Evolutionary conservation across 306 rosid genomes (phyloP).

Genomic region (Pyrus communis): DNA sequence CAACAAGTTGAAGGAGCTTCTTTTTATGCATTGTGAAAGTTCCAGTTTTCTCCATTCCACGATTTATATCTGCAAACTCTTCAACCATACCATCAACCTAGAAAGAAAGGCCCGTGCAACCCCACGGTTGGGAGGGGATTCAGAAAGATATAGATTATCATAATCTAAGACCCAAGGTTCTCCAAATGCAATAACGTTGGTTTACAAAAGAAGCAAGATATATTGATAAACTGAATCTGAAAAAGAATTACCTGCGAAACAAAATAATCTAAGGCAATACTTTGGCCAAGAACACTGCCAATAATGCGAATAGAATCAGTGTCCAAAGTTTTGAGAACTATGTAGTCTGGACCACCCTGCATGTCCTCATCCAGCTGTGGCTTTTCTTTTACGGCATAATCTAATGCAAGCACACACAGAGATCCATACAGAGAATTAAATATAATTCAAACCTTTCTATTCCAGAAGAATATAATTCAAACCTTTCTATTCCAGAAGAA

Average conservation of each 20-base stretch:
- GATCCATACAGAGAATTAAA: not conserved
- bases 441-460: not conserved
- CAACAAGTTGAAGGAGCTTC: constrained; percentile 95
- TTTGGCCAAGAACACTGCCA: constrained; percentile 95
- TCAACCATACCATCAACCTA: constrained; percentile 88
- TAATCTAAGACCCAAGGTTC: not conserved
- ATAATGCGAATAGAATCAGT: constrained; percentile 83
- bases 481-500: not conserved
- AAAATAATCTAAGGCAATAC: constrained; percentile 96
- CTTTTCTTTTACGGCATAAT: constrained; percentile 87
- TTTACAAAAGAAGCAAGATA: not conserved
- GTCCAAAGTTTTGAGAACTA: constrained; percentile 75
- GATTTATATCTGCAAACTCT: constrained; percentile 89
- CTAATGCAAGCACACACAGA: constrained; percentile 27
- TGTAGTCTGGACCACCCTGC: constrained; percentile 89
- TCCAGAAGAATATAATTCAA: not conserved
- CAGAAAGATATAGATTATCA: constrained; percentile 8
- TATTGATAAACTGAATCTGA: not conserved
- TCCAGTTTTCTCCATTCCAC: constrained; percentile 97
- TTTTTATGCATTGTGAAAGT: constrained; percentile 94
- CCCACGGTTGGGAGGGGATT: not conserved
- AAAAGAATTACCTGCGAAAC: constrained; percentile 69
- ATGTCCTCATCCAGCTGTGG: constrained; percentile 69
- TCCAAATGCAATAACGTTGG: not conserved
- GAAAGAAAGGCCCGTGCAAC: constrained; percentile 12